These are phyloP conservation scores for Colletotrichum sp. DNA, from an alignment of 2,329 filamentous ascomycete species.

Conservation along the genomic window DNA sequence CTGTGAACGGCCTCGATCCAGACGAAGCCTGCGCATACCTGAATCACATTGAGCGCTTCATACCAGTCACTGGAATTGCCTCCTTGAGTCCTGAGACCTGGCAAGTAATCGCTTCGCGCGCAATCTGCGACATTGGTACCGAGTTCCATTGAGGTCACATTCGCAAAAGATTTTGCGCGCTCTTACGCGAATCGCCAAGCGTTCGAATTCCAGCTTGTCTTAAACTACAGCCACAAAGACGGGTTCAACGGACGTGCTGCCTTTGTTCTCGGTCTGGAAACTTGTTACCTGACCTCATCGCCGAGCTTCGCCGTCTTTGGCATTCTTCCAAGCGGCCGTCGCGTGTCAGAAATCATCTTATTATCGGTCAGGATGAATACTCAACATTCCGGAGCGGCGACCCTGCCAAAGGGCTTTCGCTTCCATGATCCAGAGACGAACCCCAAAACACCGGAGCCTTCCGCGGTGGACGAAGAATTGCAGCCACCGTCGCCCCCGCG, in stretches of 20 bases:
- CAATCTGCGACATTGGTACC: neutral
- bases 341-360: slow-evolving; percentile 23
- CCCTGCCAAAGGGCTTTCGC: slow-evolving; percentile 49
- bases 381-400: slow-evolving; percentile 49
- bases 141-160: neutral
- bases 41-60: neutral
- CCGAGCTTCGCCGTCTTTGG: neutral
- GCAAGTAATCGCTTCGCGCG: neutral
- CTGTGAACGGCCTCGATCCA: neutral
- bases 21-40: slow-evolving; percentile 1
- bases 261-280: neutral
- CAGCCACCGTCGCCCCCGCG: slow-evolving; percentile 55
- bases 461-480: slow-evolving; percentile 35
- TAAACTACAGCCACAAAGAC: neutral
- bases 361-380: slow-evolving; percentile 44
- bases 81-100: neutral
- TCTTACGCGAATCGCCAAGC: neutral
- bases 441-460: slow-evolving; percentile 60
- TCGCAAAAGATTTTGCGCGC: neutral
- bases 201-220: slow-evolving; percentile 6
- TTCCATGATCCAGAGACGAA: slow-evolving; percentile 36
- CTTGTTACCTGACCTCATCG: neutral
- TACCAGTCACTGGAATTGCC: neutral
- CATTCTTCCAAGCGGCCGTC: slow-evolving; percentile 3
- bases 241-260: neutral